Percentiles rank a stretch among this genome's conserved stretches.
These are phyloP conservation scores for Heterobasidion irregulare DNA, from an alignment of 1,284 basidiomycete species.

Conservation along the genomic window DNA sequence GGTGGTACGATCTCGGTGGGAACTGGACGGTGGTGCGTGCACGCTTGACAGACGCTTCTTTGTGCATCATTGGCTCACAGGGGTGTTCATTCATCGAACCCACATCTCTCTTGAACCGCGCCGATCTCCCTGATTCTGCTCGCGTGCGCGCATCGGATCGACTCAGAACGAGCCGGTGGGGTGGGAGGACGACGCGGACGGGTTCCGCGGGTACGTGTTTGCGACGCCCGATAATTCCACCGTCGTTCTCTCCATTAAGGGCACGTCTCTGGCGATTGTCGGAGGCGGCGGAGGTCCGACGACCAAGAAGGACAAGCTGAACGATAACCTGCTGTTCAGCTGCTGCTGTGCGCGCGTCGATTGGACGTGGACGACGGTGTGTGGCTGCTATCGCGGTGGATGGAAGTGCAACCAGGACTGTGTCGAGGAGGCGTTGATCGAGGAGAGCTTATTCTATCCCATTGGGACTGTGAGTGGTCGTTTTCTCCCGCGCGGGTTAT, in stretches of 20 bases:
- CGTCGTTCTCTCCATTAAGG: slow-evolving; percentile 89
- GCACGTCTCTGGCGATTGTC: slow-evolving; percentile 78
- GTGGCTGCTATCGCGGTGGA: slow-evolving; percentile 80
- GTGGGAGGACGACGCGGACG: slow-evolving; percentile 85
- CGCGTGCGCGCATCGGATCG: background rate
- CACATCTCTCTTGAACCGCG: background rate
- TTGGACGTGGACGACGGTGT: slow-evolving; percentile 94
- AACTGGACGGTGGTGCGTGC: slow-evolving; percentile 57
- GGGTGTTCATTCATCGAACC: background rate
- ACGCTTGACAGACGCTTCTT: background rate
- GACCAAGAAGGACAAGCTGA: slow-evolving; percentile 84
- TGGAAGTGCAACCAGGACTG: slow-evolving; percentile 84
- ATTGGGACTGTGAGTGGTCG: slow-evolving; percentile 59
- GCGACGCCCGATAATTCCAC: slow-evolving; percentile 79
- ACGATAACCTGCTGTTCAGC: slow-evolving; percentile 95
- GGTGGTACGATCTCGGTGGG: slow-evolving; percentile 73
- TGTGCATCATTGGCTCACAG: background rate
- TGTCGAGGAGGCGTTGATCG: slow-evolving; percentile 69
- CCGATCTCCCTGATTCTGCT: background rate
- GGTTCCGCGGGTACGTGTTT: slow-evolving; percentile 89
- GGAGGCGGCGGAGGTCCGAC: slow-evolving; percentile 36
- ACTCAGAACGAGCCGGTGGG: slow-evolving; percentile 73
- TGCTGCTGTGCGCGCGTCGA: slow-evolving; percentile 95
- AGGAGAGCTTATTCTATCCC: slow-evolving; percentile 87
- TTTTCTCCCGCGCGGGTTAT: background rate